These are phyloP conservation scores for Pythium graminicola DNA, from an alignment of 352 stramenopile genomes.

Conservation along the genomic window DNA sequence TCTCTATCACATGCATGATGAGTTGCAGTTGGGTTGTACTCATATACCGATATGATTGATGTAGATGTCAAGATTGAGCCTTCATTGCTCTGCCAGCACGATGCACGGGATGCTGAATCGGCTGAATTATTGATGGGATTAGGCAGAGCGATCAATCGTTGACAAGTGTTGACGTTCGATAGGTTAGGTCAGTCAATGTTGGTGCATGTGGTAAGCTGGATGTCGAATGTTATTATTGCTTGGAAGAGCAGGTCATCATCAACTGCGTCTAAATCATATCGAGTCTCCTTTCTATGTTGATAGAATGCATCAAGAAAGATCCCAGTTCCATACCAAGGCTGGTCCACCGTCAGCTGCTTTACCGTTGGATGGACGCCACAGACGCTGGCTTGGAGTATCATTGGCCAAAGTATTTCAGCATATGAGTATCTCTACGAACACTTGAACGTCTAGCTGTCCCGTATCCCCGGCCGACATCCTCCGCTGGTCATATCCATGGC, in stretches of 20 bases:
- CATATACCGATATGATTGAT: not conserved
- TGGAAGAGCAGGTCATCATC: no score
- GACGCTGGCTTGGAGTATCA: no score
- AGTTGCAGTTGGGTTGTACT: not conserved
- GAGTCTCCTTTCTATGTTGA: no score
- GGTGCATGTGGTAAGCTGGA: slow-evolving; percentile 9
- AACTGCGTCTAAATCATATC: no score
- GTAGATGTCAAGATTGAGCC: slow-evolving; percentile 14
- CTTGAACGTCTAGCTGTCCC: no score
- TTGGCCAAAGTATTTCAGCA: no score
- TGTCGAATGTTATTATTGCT: not conserved
- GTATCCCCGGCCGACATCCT: no score
- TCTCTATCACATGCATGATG: not conserved
- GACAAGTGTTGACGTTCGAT: not conserved
- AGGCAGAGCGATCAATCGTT: slow-evolving; percentile 20
- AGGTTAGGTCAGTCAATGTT: not conserved
- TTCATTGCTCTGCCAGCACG: slow-evolving; percentile 3
- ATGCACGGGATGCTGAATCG: slow-evolving; percentile 40
- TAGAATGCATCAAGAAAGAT: no score
- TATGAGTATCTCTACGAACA: no score
- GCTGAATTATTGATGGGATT: slow-evolving; percentile 52
- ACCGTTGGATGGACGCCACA: no score
- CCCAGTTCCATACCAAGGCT: no score
- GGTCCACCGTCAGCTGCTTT: no score
- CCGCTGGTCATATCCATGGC: not conserved